Evolutionary conservation across 768 basidiomycete species (phyloP).

Genomic region (Cystobasidiopsis lactophilus): DNA sequence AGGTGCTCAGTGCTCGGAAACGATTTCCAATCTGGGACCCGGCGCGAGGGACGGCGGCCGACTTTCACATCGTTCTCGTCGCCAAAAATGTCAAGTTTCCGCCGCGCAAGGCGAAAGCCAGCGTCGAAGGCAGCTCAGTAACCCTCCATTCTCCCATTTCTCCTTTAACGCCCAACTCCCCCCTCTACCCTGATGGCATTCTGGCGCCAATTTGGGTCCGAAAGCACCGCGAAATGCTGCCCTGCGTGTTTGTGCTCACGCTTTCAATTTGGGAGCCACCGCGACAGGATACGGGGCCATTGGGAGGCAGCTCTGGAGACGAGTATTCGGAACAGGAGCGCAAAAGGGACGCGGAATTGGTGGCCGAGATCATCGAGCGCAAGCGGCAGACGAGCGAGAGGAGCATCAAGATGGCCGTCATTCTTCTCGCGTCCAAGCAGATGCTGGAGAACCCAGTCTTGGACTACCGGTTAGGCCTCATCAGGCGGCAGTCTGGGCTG

Average conservation of each 20-base stretch:
- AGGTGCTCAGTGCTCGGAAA: slow-evolving; percentile 32
- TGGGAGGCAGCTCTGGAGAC: slow-evolving; percentile 6
- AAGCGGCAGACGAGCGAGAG: slow-evolving; percentile 63
- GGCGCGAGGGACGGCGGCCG: slow-evolving; percentile 14
- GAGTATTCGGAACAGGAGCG: slow-evolving; percentile 46
- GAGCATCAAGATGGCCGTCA: slow-evolving; percentile 81
- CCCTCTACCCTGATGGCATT: slow-evolving; percentile 78
- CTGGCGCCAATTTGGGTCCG: slow-evolving; percentile 96
- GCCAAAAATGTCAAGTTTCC: slow-evolving; percentile 72
- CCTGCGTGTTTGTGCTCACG: slow-evolving; percentile 83
- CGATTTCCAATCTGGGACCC: slow-evolving; percentile 22
- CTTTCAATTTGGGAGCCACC: slow-evolving; percentile 52
- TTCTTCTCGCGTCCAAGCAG: slow-evolving; percentile 65
- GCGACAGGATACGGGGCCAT: slow-evolving; percentile 35
- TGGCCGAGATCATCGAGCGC: slow-evolving; percentile 52
- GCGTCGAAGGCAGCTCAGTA: slow-evolving; percentile 31
- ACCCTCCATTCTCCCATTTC: slow-evolving; percentile 67
- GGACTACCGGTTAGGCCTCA: slow-evolving; percentile 61
- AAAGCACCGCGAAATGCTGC: slow-evolving; percentile 77
- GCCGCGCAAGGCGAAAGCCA: slow-evolving; percentile 47
- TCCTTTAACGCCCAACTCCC: slow-evolving; percentile 66
- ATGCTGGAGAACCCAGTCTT: slow-evolving; percentile 72
- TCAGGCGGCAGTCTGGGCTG: slow-evolving; percentile 65
- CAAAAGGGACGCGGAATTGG: slow-evolving; percentile 47
- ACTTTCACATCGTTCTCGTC: slow-evolving; percentile 65